phyloP scores from a whole-genome alignment of 1,139 yeast genomes.

The Debaryomyces psychrophilus region DNA sequence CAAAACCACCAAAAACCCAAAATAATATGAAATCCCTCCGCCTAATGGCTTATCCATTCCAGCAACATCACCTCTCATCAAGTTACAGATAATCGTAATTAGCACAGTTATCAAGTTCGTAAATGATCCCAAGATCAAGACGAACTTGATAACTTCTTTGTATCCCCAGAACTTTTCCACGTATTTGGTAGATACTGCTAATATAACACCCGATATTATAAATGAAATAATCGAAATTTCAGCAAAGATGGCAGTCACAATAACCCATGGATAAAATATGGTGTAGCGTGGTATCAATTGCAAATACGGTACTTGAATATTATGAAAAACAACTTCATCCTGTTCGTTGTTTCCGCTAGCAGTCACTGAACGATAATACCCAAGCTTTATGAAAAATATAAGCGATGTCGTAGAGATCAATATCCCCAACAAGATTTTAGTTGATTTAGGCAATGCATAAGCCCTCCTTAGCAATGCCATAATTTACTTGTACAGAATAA shows the following conservation, averaged over 20 bases:
- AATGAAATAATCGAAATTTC: constrained; percentile 62
- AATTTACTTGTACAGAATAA: neutral
- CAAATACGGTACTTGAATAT: constrained; percentile 59
- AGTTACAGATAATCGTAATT: constrained; percentile 43
- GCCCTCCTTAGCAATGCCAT: constrained; percentile 20
- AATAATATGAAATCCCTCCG: constrained; percentile 72
- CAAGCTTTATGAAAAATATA: constrained; percentile 34
- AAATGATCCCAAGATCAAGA: constrained; percentile 56
- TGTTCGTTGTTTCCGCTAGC: constrained; percentile 28
- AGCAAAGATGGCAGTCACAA: constrained; percentile 71
- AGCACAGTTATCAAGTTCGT: constrained; percentile 59
- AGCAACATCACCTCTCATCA: constrained; percentile 38
- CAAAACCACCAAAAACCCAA: constrained; percentile 81
- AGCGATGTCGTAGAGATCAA: constrained; percentile 27
- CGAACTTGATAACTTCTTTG: constrained; percentile 60
- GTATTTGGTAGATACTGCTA: constrained; percentile 56
- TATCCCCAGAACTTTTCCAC: constrained; percentile 62
- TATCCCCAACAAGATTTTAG: constrained; percentile 31
- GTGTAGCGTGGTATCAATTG: constrained; percentile 72
- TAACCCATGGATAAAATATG: constrained; percentile 71
- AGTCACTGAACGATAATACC: constrained; percentile 41
- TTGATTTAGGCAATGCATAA: constrained; percentile 28
- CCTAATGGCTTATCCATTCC: constrained; percentile 57
- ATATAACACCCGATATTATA: constrained; percentile 48
- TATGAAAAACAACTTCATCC: constrained; percentile 32